Percentiles rank a stretch among this genome's conserved stretches.
Conservation (phyloP, 257 asterid species). For the Orobanche coerulescens region DNA sequence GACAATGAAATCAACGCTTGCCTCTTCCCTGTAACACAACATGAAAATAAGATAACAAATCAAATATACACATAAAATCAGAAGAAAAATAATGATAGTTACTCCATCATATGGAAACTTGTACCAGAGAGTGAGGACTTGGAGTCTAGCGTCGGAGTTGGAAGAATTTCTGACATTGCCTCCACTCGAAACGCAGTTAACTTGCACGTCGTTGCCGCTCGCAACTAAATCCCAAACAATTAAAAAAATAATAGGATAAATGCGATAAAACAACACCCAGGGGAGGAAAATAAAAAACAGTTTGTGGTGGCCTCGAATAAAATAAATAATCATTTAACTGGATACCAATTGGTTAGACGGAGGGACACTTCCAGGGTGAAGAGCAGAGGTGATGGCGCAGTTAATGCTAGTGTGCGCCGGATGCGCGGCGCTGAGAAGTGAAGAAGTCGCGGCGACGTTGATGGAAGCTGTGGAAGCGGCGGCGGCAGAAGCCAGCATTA, state of each 20-base stretch:
- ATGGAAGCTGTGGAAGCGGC: slow-evolving; percentile 24
- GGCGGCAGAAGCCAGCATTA: slow-evolving; percentile 27
- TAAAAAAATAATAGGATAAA: background rate
- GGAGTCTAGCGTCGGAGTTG: slow-evolving; percentile 32
- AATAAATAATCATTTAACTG: background rate
- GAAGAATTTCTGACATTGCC: slow-evolving; percentile 66
- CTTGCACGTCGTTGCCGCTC: slow-evolving; percentile 20
- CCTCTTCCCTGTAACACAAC: slow-evolving; percentile 45
- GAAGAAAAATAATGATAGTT: background rate
- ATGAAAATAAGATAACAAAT: background rate
- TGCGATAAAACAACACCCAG: background rate
- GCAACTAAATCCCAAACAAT: slow-evolving; percentile 21
- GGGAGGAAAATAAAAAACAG: background rate
- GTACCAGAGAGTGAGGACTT: slow-evolving; percentile 37
- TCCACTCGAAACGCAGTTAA: slow-evolving; percentile 36
- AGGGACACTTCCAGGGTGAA: slow-evolving; percentile 18
- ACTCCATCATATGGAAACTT: background rate
- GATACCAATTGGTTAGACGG: slow-evolving; percentile 30
- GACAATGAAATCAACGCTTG: slow-evolving; percentile 82
- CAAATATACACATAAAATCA: background rate
- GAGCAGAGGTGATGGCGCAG: slow-evolving; percentile 12
- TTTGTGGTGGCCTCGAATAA: background rate
- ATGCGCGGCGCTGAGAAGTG: slow-evolving; percentile 19
- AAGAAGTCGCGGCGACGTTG: slow-evolving; percentile 22
- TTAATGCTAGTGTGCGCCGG: slow-evolving; percentile 13